These are phyloP conservation scores for Coffea humblotiana DNA, from an alignment of 305 asterid species.

Conservation along the genomic window DNA sequence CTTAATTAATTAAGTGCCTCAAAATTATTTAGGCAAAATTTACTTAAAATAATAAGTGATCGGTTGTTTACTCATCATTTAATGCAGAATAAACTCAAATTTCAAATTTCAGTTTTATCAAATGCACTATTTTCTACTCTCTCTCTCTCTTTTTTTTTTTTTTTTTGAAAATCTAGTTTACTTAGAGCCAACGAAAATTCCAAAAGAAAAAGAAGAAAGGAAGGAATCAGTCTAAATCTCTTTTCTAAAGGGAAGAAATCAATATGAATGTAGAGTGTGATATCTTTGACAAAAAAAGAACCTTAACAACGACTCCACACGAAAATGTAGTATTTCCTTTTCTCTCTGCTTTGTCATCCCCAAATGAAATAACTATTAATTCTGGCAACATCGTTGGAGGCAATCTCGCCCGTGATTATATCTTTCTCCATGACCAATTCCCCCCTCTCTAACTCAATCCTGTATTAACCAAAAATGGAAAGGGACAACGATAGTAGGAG, in stretches of 20 bases:
- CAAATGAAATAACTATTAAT: no score
- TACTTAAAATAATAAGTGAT: no score
- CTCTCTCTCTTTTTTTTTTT: no score
- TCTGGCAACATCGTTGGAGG: not conserved
- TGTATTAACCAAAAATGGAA: not conserved
- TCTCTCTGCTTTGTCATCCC: no score
- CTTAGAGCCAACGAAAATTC: no score
- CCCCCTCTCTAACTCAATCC: not conserved
- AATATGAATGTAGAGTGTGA: not conserved
- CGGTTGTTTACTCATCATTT: no score
- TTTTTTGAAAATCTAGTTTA: not conserved
- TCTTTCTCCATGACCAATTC: not conserved
- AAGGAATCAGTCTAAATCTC: no score
- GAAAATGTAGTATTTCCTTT: not conserved
- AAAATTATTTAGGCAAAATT: no score
- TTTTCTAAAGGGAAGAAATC: not conserved
- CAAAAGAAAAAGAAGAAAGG: not conserved
- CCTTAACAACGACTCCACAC: not conserved
- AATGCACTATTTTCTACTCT: no score
- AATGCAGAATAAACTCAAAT: no score
- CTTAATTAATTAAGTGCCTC: no score
- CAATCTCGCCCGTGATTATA: constrained; percentile 20
- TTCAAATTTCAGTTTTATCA: no score
- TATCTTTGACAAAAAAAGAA: not conserved
- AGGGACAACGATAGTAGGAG: not conserved